Evolutionary conservation across 1,284 basidiomycete genomes (phyloP), one percentile per base, ranked within the genome.

Genomic region (Papiliotrema flavescens): DNA sequence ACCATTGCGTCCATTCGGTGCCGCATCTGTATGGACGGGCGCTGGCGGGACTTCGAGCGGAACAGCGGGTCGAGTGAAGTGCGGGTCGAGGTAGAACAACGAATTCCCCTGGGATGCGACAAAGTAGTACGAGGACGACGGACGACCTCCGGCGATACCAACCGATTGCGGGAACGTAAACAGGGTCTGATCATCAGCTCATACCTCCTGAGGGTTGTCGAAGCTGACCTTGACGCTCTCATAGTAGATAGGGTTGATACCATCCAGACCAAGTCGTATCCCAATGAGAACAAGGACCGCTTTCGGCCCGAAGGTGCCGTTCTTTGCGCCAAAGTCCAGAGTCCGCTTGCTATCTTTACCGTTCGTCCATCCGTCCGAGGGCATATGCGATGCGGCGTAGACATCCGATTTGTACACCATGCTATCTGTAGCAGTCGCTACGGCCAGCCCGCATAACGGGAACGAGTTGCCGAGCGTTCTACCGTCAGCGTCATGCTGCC

Each of bases 121-220:
- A 73, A 98, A 98, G 77, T 98, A 98, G 74, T 97, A 98, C 0
- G 92, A 97, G 0, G 91, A 95, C 22, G 89, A 89, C 0, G 95
- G 95, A 26, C 94, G 83, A 2, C 95, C 95, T 44, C 95, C 95
- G 0, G 94, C 91, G 57, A 98, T 97, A 43, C 95, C 95, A 39
- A 97, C 89, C 2, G 88, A 91, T 77, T 97, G 95, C 0, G 94
- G 93, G 74, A 94, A 91, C 0, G 87, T 89, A 75, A 95, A 98
- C 23, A 96, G 76, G 19, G 84, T 80, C 91, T 93, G 65, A 11
- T 24, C 32, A 52, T 19, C 15, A 7, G 44, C 53, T 46, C 19
- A n/a, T 19, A 26, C 42, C 42, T 7, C 35, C 2, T 15, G 15
- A 26, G 43, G 19, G 45, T 19, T 8, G n/a, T 15, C n/a, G 6